Base-by-base conservation (phyloP, 2,329 filamentous ascomycete species). In the Trichoderma koningii region DNA sequence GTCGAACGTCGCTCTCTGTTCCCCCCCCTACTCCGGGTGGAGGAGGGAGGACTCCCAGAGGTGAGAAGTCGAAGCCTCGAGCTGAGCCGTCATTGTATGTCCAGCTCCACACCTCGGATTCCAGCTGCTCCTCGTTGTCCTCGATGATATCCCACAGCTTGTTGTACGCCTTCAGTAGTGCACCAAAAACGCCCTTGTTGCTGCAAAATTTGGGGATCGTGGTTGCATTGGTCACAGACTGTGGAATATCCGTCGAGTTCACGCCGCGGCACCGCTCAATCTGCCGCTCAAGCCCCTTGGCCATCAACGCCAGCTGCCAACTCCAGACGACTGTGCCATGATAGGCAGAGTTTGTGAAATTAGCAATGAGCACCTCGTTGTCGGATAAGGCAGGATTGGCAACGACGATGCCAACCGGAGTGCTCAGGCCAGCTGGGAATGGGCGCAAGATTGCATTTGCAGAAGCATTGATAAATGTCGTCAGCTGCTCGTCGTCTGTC, bases 231-330 rank as follows among this genome's bases (percentile, higher is more conserved):
- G 28, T 42, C 6, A 41, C 38, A 3, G 45, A 41, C 10, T 17
- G 34, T 15, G 42, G 55, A 10, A 57, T 47, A 34, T 61, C 34
- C 17, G 30, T 51, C 17, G 12, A n/a, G 3, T 63, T 55, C n/a
- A 26, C n/a, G 9, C 23, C 48, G 9, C 60, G n/a, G 71, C 85
- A 89, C 2, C 86, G 78, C 1, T 71, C 79, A 5, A 89, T 77
- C 69, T 89, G 87, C 2, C 79, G 73, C 64, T 86, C 81, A 0
- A 89, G 73, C 0, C 87, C 87, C 10, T 80, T 81, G 0, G 83
- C 86, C 83, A 89, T 87, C 81, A 89, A 87, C 0, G 85, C 81
- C 4, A 89, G 75, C 63, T 85, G 86, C 85, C 86, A 89, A 51
- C 80, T 82, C 87, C 86, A 89, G 1, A 89, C 78, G 0, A 90